Base-by-base conservation (phyloP, 441 rosid species). In the Populus hybrid region DNA sequence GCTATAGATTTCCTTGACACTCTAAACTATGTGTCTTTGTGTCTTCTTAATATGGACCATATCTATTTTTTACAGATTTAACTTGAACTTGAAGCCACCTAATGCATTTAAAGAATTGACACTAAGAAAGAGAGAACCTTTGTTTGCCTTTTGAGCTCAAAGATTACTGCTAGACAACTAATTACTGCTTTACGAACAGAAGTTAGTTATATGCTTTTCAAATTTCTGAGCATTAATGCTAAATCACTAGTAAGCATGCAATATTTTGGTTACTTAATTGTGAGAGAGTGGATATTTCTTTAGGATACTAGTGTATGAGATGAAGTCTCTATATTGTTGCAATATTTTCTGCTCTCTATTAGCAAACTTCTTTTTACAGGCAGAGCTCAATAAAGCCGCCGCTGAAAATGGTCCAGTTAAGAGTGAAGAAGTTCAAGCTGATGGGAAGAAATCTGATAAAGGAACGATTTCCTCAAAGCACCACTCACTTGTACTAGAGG, bases 401-500 rank as follows among this genome's bases (percentile, higher is more conserved):
- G 77, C 84, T 9, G 84, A 81, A 79, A 87, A 86, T 78, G 93
- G 83, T 80, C 67, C 77, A 68, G 75, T 38, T 73, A 89, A 82
- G 80, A 83, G 78, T 76, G 86, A 45, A 80, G 86, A 45, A 80
- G 87, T 64, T 45, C 75, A 75, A 65, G 81, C 74, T 20, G 87
- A 79, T 68, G 87, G 72, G 74, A 87, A 85, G 53, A 82, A 83
- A 69, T 82, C 83, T 68, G 53, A 64, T 74, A 65, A 74, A 33
- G 86, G 42, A 42, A 61, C 45, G 75, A 29, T 59, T 33, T 81
- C 79, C 68, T 76, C 88, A 31, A 93, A 90, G 87, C 99, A 97
- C 82, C 98, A 94, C 72, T 69, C 88, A 7, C 77, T 91, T 82
- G 84, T 97, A 45, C 84, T 94, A 53, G 90, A 97, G 93, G 99